phyloP scores from a whole-genome alignment of 2,329 filamentous ascomycete genomes.

The Phyllosticta citribraziliensis region DNA sequence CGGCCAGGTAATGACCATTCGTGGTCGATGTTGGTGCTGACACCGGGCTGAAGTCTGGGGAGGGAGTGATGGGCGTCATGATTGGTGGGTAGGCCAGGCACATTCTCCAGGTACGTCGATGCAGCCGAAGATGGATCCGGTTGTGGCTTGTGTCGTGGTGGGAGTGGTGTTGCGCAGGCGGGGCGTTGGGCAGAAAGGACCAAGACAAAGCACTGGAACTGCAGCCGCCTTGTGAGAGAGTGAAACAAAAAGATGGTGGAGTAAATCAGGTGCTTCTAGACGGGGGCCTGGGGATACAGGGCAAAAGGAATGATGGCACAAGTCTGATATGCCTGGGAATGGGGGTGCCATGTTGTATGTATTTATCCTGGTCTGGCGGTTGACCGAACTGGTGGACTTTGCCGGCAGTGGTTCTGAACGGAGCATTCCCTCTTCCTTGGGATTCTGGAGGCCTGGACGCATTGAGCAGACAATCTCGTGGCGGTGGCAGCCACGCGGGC shows the following conservation, averaged over 20 bases:
- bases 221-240: not conserved
- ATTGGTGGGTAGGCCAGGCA: constrained; percentile 19
- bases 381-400: not conserved
- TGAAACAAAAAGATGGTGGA: not conserved
- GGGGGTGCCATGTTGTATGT: not conserved
- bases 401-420: not conserved
- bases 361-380: not conserved
- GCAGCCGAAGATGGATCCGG: not conserved
- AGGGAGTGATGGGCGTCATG: constrained; percentile 30
- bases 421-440: not conserved
- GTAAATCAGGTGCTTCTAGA: not conserved
- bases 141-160: not conserved
- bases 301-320: not conserved
- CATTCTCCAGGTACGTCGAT: constrained; percentile 2
- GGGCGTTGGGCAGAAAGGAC: not conserved
- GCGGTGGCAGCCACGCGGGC: constrained; percentile 11
- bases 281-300: not conserved
- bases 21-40: constrained; percentile 29
- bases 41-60: constrained; percentile 34
- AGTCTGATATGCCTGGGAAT: not conserved
- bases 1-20: constrained; percentile 21
- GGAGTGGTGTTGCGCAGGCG: not conserved
- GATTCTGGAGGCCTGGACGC: not conserved
- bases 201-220: not conserved
- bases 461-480: not conserved